Conservation (phyloP, 2,329 filamentous ascomycete species). For the Pseudopyricularia javanii region DNA sequence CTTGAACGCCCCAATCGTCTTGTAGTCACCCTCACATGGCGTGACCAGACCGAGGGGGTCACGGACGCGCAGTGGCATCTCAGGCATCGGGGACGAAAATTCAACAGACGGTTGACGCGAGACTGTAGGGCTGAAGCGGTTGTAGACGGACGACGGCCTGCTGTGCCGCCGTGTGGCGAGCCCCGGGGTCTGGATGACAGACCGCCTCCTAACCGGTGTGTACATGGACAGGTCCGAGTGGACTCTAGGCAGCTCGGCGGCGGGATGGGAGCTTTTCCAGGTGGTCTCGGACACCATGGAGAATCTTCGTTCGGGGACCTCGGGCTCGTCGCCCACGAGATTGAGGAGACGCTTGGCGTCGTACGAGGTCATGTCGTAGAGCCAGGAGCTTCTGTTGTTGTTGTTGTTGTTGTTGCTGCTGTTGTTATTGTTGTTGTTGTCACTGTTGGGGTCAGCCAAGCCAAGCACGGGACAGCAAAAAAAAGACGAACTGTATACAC, state of each 20-base stretch:
- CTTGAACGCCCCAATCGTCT: conserved; percentile 48
- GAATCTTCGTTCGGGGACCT: conserved; percentile 21
- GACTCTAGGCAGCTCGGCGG: not conserved
- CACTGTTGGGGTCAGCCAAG: too few species aligned
- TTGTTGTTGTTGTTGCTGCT: conserved; percentile 20
- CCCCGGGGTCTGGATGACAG: conserved; percentile 34
- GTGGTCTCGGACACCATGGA: conserved; percentile 18
- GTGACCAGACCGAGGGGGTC: conserved; percentile 26
- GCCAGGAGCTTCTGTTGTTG: conserved; percentile 26
- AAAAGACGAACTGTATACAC: not conserved
- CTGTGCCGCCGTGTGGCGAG: conserved; percentile 29
- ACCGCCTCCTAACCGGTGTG: conserved; percentile 33
- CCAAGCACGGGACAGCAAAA: not conserved
- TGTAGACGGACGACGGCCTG: conserved; percentile 12
- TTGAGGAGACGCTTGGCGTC: conserved; percentile 30
- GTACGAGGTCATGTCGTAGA: conserved; percentile 30
- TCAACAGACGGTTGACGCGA: conserved; percentile 27
- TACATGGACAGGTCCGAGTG: conserved; percentile 36
- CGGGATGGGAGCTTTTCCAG: conserved; percentile 22
- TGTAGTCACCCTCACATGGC: conserved; percentile 43
- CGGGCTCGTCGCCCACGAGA: conserved; percentile 16
- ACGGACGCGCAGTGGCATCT: conserved; percentile 4
- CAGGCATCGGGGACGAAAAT: conserved; percentile 7
- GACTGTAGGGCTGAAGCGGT: conserved; percentile 24
- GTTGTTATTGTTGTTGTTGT: conserved; percentile 4